phyloP scores from a whole-genome alignment of 768 basidiomycete species.

The Xerocomus potaroensis region DNA sequence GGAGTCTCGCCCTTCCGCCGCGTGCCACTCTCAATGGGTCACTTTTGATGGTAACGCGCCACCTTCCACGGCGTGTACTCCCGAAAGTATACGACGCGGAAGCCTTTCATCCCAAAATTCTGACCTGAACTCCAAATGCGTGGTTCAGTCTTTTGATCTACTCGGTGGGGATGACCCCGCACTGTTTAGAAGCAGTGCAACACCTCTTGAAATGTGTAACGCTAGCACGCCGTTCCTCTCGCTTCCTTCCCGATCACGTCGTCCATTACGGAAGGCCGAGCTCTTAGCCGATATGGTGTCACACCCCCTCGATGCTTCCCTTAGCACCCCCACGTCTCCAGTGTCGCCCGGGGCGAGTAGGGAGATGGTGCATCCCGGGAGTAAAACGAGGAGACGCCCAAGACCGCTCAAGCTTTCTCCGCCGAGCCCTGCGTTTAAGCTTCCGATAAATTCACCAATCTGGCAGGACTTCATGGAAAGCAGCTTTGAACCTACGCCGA shows the following conservation, averaged over 20 bases:
- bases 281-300: slow-evolving; percentile 29
- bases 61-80: slow-evolving; percentile 1
- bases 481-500: slow-evolving; percentile 37
- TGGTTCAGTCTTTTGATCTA: slow-evolving; percentile 37
- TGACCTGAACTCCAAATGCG: slow-evolving; percentile 47
- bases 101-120: slow-evolving; percentile 52
- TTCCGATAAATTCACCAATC: slow-evolving; percentile 34
- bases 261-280: no score
- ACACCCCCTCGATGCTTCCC: background rate
- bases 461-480: slow-evolving; percentile 40
- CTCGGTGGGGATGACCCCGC: slow-evolving; percentile 34
- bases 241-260: slow-evolving; percentile 32
- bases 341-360: slow-evolving; percentile 10
- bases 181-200: slow-evolving; percentile 26
- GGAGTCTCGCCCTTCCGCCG: no score
- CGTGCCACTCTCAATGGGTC: slow-evolving; percentile 36
- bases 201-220: slow-evolving; percentile 26
- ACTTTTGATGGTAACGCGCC: slow-evolving; percentile 34
- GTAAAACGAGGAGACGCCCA: slow-evolving; percentile 38
- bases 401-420: slow-evolving; percentile 39
- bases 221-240: slow-evolving; percentile 35
- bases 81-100: slow-evolving; percentile 36
- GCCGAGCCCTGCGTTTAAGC: slow-evolving; percentile 29
- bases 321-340: slow-evolving; percentile 14
- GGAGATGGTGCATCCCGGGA: slow-evolving; percentile 13